Evolutionary conservation across 73 alveolate species (phyloP).

Genomic region (Paraurostyla sp.): DNA sequence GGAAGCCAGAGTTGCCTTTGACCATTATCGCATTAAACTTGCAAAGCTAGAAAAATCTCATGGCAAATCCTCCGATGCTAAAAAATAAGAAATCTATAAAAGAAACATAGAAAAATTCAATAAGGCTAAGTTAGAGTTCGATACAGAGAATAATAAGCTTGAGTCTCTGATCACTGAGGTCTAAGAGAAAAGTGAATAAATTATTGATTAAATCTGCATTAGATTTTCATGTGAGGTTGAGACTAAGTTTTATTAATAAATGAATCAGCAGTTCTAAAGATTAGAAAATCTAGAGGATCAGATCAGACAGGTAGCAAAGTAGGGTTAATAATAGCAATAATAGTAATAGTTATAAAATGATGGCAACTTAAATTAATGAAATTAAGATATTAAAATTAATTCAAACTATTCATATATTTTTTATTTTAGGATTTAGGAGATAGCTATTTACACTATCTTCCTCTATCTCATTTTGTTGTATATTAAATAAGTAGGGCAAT

Average conservation of each 20-base stretch:
- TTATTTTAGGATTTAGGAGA: too few species aligned
- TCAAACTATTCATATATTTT: too few species aligned
- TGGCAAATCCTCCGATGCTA: conserved; percentile 16
- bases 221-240: conserved; percentile 27
- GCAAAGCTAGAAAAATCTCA: conserved; percentile 10
- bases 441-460: too few species aligned
- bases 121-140: conserved; percentile 12
- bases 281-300: not conserved
- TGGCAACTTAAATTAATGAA: not conserved
- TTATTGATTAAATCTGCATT: conserved; percentile 35
- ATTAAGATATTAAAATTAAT: not conserved
- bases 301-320: not conserved
- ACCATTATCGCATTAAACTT: conserved; percentile 24
- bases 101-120: conserved; percentile 21
- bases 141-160: not conserved
- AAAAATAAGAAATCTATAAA: not conserved
- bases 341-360: not conserved
- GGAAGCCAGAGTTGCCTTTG: conserved; percentile 21
- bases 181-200: not conserved
- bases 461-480: too few species aligned
- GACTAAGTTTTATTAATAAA: not conserved
- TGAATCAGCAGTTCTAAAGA: not conserved
- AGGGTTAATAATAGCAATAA: not conserved
- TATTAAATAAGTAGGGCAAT: too few species aligned
- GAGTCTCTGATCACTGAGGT: not conserved